Conservation (phyloP, 225 moss, liverwort and hornwort genomes). For the Thuidium tamariscinum region DNA sequence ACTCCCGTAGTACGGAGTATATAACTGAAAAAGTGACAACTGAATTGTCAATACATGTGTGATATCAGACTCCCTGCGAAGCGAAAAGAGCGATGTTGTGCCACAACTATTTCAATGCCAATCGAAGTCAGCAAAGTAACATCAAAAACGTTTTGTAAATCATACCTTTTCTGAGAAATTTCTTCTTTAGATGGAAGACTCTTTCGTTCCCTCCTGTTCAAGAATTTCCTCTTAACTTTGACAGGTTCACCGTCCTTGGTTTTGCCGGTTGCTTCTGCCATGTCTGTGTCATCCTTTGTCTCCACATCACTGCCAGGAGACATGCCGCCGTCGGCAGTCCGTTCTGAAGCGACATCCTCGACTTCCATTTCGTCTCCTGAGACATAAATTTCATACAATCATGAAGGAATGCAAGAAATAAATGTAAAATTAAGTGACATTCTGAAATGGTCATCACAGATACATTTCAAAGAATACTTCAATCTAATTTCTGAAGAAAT, state of each 20-base stretch:
- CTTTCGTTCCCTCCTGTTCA: constrained; percentile 58
- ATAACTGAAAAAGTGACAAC: not conserved
- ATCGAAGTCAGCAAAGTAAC: not conserved
- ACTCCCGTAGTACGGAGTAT: no score
- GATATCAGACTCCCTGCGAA: not conserved
- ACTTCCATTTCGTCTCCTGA: constrained; percentile 36
- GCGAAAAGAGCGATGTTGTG: not conserved
- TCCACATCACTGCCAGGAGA: constrained; percentile 1
- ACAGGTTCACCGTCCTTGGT: not conserved
- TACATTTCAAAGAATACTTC: not conserved
- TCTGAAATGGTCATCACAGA: not conserved
- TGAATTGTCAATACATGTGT: not conserved
- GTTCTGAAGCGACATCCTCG: constrained; percentile 29
- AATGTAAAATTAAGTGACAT: not conserved
- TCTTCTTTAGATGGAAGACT: constrained; percentile 62
- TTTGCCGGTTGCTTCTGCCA: constrained; percentile 9
- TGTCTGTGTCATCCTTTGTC: constrained; percentile 8
- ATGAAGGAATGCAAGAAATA: not conserved
- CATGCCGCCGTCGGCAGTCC: constrained; percentile 42
- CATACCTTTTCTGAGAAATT: constrained; percentile 46
- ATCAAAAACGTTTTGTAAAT: no score
- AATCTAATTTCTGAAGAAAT: not conserved
- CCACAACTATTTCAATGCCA: not conserved
- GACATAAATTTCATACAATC: not conserved
- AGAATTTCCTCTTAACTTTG: constrained; percentile 37